Evolutionary conservation across 1,284 basidiomycete genomes (phyloP).

Genomic region (Erythrobasidium hasegawianum): DNA sequence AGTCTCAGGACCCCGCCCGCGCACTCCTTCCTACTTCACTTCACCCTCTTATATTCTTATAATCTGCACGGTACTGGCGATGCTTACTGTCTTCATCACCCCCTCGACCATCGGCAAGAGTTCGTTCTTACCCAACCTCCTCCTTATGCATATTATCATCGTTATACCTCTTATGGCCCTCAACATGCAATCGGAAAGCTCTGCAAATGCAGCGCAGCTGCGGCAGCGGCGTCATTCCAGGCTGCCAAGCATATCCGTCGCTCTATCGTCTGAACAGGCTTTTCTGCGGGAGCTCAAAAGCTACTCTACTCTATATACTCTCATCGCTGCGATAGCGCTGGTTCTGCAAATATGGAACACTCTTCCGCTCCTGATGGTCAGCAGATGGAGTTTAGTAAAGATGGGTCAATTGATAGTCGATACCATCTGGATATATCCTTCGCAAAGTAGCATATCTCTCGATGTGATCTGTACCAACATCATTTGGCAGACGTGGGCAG

Average conservation of each 20-base stretch:
- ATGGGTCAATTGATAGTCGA: constrained; percentile 10
- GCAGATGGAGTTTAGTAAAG: background rate
- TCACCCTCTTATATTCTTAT: background rate
- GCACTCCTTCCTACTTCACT: background rate
- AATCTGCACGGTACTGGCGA: constrained; percentile 52
- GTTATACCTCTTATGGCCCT: constrained; percentile 9
- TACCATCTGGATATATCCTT: constrained; percentile 17
- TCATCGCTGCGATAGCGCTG: constrained; percentile 1
- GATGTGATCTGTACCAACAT: constrained; percentile 29
- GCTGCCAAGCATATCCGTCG: background rate
- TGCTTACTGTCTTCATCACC: constrained; percentile 55
- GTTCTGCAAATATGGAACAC: constrained; percentile 12
- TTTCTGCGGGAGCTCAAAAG: background rate
- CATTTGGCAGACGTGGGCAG: constrained; percentile 30
- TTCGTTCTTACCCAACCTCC: constrained; percentile 59
- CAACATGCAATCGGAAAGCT: background rate
- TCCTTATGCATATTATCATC: constrained; percentile 58
- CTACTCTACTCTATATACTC: constrained; percentile 5
- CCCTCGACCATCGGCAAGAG: constrained; percentile 56
- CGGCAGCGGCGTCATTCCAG: constrained; percentile 7
- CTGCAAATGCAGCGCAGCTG: background rate
- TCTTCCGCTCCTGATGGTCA: background rate
- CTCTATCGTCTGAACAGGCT: background rate
- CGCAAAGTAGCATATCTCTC: constrained; percentile 31
- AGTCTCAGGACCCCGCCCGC: background rate